Base-by-base conservation (phyloP, 192 early-diverging fungal genomes). In the Radiomyces spectabilis region DNA sequence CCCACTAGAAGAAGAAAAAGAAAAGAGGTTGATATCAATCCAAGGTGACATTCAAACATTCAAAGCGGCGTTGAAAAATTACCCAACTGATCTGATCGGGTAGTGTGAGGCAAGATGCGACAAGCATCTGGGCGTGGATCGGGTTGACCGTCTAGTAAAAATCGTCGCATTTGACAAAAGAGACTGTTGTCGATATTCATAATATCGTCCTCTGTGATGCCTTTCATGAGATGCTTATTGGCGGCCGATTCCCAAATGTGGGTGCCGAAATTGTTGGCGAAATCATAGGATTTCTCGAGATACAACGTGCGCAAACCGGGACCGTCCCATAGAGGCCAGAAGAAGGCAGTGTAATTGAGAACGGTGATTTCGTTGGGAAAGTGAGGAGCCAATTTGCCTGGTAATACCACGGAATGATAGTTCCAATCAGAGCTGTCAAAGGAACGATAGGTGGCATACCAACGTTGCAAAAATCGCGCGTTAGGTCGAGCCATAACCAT, bases 351-450 rank as follows among this genome's bases (percentile, higher is more conserved):
- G n/a, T 70, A 57, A 9, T 57, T 45, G 16, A 63, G 45, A 1
- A 59, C 39, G 7, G 48, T 58, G 19, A 75, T 51, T 34, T 73
- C 73, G 13, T 32, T 7, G 1, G 26, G 3, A 32, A 64, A 59
- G 5, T 48, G 35, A 8, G 50, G 31, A 6, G 68, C 65, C 1
- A 77, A 49, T 39, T 57, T 47, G 25, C 57, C 55, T 1, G 76
- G 76, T 27, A 78, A 32, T 10, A 59, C 32, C 10, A 79, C 73
- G 0, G 72, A 79, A 41, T 74, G 75, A 15, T 63, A 56, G 33
- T 59, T 62, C 74, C 68, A 77, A 16, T 69, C 44, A 9, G 33
- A 38, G 10, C 56, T 38, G 43, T 76, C 46, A 42, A 80, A 76
- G 4, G 68, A 59, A 13, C 26, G 21, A 59, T 81, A 81, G 0